Evolutionary conservation across 768 basidiomycete genomes (phyloP).

Genomic region (Candolleomyces efflorescens): DNA sequence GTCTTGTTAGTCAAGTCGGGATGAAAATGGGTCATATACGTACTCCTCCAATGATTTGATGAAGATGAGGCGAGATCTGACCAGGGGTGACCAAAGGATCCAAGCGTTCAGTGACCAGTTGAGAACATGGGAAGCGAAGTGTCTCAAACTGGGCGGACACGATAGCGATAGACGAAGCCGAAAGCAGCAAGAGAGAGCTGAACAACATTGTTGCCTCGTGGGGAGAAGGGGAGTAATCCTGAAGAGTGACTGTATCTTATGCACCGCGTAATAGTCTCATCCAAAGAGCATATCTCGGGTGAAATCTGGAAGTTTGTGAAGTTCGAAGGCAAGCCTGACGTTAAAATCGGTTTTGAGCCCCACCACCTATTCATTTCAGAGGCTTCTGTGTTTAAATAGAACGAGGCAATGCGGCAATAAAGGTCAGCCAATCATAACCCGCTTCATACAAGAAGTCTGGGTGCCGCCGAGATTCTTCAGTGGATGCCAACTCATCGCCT

Average conservation of each 20-base stretch:
- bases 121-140: constrained; percentile 2
- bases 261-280: not conserved
- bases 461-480: too few relatives aligned
- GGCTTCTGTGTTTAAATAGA: too few relatives aligned
- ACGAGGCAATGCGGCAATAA: too few relatives aligned
- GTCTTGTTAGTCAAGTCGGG: not conserved
- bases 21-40: not conserved
- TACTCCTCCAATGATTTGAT: constrained; percentile 8
- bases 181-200: not conserved
- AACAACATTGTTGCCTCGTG: not conserved
- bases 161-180: not conserved
- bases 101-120: not conserved
- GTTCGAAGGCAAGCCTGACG: not conserved
- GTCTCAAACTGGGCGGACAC: not conserved
- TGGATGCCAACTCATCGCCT: too few relatives aligned
- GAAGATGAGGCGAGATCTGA: constrained; percentile 5
- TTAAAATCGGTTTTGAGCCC: too few relatives aligned
- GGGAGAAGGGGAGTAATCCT: not conserved
- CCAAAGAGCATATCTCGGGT: not conserved
- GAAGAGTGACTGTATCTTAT: not conserved
- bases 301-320: not conserved
- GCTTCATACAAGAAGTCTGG: too few relatives aligned
- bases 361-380: too few relatives aligned
- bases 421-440: too few relatives aligned
- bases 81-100: constrained; percentile 6